Evolutionary conservation across 1,284 basidiomycete genomes (phyloP).

Genomic region (Anthracocystis panici-leucophaei): DNA sequence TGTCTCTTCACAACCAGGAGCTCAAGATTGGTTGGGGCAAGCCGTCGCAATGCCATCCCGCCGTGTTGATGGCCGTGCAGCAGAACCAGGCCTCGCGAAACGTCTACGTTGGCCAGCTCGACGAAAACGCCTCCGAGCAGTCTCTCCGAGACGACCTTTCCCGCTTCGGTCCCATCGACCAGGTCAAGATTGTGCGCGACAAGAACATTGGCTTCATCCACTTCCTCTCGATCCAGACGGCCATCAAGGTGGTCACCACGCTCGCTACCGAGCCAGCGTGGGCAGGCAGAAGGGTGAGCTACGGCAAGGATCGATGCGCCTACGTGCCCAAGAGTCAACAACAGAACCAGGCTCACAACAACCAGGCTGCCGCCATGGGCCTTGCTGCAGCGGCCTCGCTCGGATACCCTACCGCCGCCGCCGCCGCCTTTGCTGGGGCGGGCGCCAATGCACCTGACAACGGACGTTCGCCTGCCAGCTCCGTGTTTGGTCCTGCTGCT

Average conservation of each 20-base stretch:
- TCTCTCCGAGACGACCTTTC: constrained; percentile 62
- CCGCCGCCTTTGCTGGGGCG: constrained; percentile 47
- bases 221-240: constrained; percentile 67
- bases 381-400: constrained; percentile 67
- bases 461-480: constrained; percentile 43
- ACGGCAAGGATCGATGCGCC: constrained; percentile 68
- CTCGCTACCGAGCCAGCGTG: constrained; percentile 65
- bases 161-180: constrained; percentile 68
- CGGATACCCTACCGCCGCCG: constrained; percentile 64
- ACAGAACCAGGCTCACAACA: constrained; percentile 69
- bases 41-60: constrained; percentile 60
- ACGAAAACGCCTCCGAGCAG: constrained; percentile 61
- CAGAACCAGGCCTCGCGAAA: constrained; percentile 67
- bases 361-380: constrained; percentile 68
- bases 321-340: constrained; percentile 69
- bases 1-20: constrained; percentile 66
- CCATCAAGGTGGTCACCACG: constrained; percentile 66
- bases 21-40: constrained; percentile 70
- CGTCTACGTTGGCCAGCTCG: constrained; percentile 66
- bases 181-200: constrained; percentile 69
- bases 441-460: constrained; percentile 21
- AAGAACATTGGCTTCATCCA: constrained; percentile 69
- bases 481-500: constrained; percentile 53
- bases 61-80: constrained; percentile 67
- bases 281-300: constrained; percentile 65